Evolutionary conservation across 2,329 filamentous ascomycete species (phyloP).

Genomic region (Thelonectria blattea): DNA sequence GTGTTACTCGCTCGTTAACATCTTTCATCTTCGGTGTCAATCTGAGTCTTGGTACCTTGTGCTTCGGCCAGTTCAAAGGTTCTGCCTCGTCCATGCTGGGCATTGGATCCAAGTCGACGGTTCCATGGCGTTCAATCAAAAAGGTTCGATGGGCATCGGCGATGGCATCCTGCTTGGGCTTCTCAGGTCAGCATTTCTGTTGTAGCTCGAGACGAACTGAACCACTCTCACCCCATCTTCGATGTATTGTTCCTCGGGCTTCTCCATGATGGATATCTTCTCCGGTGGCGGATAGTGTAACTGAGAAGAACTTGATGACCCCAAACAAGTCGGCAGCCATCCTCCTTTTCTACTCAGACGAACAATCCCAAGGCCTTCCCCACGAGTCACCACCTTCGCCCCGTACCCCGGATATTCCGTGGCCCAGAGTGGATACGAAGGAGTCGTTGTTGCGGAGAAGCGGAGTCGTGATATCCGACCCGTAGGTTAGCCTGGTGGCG

Average conservation of each 20-base stretch:
- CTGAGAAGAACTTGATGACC: background rate
- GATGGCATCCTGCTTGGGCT: slow-evolving; percentile 4
- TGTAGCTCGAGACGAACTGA: background rate
- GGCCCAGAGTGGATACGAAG: slow-evolving; percentile 7
- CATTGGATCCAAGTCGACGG: slow-evolving; percentile 15
- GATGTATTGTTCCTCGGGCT: slow-evolving; percentile 15
- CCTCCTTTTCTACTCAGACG: slow-evolving; percentile 6
- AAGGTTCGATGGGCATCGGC: slow-evolving; percentile 7
- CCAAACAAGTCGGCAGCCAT: background rate
- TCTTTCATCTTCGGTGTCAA: background rate
- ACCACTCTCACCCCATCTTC: slow-evolving; percentile 10
- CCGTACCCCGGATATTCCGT: slow-evolving; percentile 13
- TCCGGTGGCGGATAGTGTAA: background rate
- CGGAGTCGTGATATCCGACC: background rate
- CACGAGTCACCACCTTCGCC: background rate
- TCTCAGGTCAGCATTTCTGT: background rate
- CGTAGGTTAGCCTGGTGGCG: too few species aligned
- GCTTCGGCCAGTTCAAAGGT: slow-evolving; percentile 15
- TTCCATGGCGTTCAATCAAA: slow-evolving; percentile 11
- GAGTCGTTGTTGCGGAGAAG: slow-evolving; percentile 3
- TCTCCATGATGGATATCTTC: slow-evolving; percentile 7
- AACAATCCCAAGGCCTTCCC: background rate
- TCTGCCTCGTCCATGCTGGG: slow-evolving; percentile 18
- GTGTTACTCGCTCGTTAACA: background rate
- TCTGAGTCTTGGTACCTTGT: background rate